Conservation (phyloP, 768 basidiomycete genomes). For the Pholiota conissans region DNA sequence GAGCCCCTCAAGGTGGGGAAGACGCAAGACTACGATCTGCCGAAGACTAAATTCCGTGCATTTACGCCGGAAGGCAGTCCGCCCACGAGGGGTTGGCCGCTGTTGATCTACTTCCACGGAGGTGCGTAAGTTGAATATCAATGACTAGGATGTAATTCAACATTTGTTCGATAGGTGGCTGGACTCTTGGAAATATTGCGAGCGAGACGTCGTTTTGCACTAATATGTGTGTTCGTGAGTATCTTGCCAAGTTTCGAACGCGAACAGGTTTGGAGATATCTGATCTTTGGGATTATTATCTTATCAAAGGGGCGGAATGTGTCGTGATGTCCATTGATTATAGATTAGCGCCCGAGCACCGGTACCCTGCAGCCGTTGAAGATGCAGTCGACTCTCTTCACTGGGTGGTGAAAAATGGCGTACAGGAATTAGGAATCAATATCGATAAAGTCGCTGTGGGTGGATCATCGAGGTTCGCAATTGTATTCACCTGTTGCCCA, state of each 20-base stretch:
- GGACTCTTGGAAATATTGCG: constrained; percentile 69
- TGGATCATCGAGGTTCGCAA: constrained; percentile 73
- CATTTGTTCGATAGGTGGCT: constrained; percentile 51
- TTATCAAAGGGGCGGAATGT: constrained; percentile 53
- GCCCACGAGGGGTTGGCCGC: constrained; percentile 65
- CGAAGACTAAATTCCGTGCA: constrained; percentile 54
- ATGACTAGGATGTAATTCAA: background rate
- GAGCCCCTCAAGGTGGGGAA: constrained; percentile 54
- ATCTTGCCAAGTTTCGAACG: background rate
- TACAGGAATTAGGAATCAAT: constrained; percentile 46
- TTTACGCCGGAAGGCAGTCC: constrained; percentile 59
- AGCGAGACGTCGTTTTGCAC: constrained; percentile 64
- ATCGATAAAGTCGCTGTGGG: constrained; percentile 62
- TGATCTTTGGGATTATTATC: background rate
- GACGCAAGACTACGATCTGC: constrained; percentile 52
- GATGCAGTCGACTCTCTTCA: constrained; percentile 67
- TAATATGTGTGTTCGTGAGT: constrained; percentile 56
- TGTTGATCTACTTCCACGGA: constrained; percentile 75
- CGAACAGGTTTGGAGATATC: background rate
- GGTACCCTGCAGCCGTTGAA: constrained; percentile 70
- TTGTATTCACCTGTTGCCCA: background rate
- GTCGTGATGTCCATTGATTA: constrained; percentile 71
- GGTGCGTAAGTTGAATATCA: constrained; percentile 36
- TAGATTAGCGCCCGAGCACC: constrained; percentile 68
- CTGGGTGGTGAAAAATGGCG: constrained; percentile 58